A percentile compares a stretch with the other conserved stretches of the same genome.
phyloP scores from a whole-genome alignment of 768 basidiomycete species.

The Cystoderma amianthinum region DNA sequence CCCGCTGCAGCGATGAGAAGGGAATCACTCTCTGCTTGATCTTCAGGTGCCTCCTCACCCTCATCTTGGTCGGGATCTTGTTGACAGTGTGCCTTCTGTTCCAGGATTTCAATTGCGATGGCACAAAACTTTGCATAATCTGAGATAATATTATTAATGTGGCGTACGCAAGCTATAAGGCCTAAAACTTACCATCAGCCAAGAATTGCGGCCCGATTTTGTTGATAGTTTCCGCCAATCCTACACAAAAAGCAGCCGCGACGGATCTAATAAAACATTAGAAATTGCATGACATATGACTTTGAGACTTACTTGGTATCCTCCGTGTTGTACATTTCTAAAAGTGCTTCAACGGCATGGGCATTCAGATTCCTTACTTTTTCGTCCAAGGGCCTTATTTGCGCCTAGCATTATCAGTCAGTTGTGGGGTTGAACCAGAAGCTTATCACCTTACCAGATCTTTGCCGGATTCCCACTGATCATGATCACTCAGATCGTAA shows the following conservation, averaged over 20 bases:
- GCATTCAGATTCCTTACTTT: slow-evolving; percentile 76
- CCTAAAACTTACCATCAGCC: slow-evolving; percentile 64
- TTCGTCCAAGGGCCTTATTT: slow-evolving; percentile 41
- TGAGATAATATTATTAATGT: no score
- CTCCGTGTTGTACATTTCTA: slow-evolving; percentile 90
- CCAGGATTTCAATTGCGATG: slow-evolving; percentile 80
- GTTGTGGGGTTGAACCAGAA: neutral
- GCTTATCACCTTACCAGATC: slow-evolving; percentile 39
- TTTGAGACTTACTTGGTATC: slow-evolving; percentile 86
- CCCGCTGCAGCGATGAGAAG: slow-evolving; percentile 91
- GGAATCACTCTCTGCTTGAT: slow-evolving; percentile 94
- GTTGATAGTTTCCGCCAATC: slow-evolving; percentile 87
- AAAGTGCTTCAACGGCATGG: slow-evolving; percentile 63
- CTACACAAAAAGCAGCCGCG: slow-evolving; percentile 80
- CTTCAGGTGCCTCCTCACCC: slow-evolving; percentile 77
- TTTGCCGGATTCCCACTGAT: slow-evolving; percentile 78
- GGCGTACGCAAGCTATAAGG: slow-evolving; percentile 6
- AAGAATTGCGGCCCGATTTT: slow-evolving; percentile 87
- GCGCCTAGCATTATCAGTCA: slow-evolving; percentile 4
- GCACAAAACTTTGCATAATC: slow-evolving; percentile 74
- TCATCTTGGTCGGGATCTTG: slow-evolving; percentile 94
- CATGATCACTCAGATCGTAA: slow-evolving; percentile 79
- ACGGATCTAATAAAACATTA: slow-evolving; percentile 53
- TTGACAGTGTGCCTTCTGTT: slow-evolving; percentile 94
- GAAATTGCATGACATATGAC: neutral